Evolutionary conservation across 768 basidiomycete species (phyloP).

Genomic region (Hygrophoropsis aurantiaca): DNA sequence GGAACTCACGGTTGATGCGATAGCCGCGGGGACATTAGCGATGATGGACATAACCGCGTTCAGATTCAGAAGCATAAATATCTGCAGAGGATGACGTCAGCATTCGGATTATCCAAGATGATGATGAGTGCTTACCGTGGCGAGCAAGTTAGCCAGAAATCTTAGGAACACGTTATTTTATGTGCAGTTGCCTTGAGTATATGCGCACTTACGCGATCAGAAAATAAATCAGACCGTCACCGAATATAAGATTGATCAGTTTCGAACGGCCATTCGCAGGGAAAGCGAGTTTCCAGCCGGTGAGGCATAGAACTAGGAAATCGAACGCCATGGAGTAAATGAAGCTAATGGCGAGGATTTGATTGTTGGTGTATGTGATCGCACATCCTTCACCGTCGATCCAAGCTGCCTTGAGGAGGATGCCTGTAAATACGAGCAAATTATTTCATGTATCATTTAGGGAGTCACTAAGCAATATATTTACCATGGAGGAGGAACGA

Average conservation of each 20-base stretch:
- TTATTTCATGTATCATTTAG: slow-evolving; percentile 2
- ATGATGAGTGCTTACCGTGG: slow-evolving; percentile 33
- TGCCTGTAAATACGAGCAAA: slow-evolving; percentile 33
- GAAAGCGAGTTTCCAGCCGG: slow-evolving; percentile 58
- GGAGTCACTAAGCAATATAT: slow-evolving; percentile 4
- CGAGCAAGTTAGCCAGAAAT: slow-evolving; percentile 66
- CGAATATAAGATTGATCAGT: slow-evolving; percentile 65
- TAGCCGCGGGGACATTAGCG: slow-evolving; percentile 70
- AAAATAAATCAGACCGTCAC: slow-evolving; percentile 74
- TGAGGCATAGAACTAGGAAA: slow-evolving; percentile 58
- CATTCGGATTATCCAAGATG: neutral
- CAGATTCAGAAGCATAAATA: slow-evolving; percentile 67
- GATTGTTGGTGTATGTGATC: slow-evolving; percentile 59
- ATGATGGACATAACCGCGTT: slow-evolving; percentile 76
- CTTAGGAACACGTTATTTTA: slow-evolving; percentile 31
- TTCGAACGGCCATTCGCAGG: slow-evolving; percentile 47
- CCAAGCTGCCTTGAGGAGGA: slow-evolving; percentile 62
- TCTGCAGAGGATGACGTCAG: slow-evolving; percentile 19
- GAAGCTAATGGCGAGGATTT: slow-evolving; percentile 61
- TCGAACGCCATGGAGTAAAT: slow-evolving; percentile 78
- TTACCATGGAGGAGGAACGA: slow-evolving; percentile 66
- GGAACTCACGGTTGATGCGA: slow-evolving; percentile 59
- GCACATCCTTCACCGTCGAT: slow-evolving; percentile 45
- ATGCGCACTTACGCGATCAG: slow-evolving; percentile 56
- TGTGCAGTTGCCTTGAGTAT: slow-evolving; percentile 1